Evolutionary conservation across 2,329 filamentous ascomycete genomes (phyloP), one percentile per base, ranked within the genome.

Genomic region (Ceratocystis papillata): DNA sequence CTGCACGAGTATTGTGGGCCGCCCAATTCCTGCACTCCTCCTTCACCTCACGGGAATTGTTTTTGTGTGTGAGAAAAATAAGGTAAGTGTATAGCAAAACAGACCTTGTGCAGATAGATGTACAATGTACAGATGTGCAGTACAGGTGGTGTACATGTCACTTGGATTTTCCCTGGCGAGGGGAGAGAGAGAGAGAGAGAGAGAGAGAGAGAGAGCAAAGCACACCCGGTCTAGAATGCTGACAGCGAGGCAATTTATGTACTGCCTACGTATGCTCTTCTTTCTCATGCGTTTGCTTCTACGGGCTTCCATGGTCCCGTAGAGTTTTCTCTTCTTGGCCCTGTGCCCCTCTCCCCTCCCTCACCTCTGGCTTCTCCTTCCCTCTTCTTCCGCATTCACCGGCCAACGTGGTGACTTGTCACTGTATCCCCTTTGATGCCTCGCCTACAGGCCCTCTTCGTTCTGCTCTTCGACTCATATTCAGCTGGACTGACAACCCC

Each of bases 261-360:
- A 15, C 25, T 17, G 25, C 17, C 30, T 12, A 57, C 53, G 53
- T 33, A 22, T 33, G 25, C 53, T 17, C 30, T 33, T 28, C 53
- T 28, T 57, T 17, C 30, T 33, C 5, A 20, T 53, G 7, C 53
- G 28, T 7, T 17, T 33, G 28, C 25, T 59, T 59, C 53, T n/a
- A 59, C 53, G 15, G 22, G 28, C 53, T 59, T 59, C 53, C 53
- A 59, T 59, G 17, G 53, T 7, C 17, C 15, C 17, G 53, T 59
- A 30, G 53, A 17, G 53, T 59, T 17, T 59, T 33, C 10, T 20
- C 10, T 25, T 25, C 53, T 17, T 17, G 7, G 15, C 8, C 17
- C 28, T 55, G 20, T 22, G n/a, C 20, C 8, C 46, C 20, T 17
- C 12, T 50, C 17, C 46, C 3, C 46, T 0, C 53, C 1, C 53